Evolutionary conservation across 2,329 filamentous ascomycete genomes (phyloP), one percentile per base, ranked within the genome.

Genomic region (Fusarium nematophilum): DNA sequence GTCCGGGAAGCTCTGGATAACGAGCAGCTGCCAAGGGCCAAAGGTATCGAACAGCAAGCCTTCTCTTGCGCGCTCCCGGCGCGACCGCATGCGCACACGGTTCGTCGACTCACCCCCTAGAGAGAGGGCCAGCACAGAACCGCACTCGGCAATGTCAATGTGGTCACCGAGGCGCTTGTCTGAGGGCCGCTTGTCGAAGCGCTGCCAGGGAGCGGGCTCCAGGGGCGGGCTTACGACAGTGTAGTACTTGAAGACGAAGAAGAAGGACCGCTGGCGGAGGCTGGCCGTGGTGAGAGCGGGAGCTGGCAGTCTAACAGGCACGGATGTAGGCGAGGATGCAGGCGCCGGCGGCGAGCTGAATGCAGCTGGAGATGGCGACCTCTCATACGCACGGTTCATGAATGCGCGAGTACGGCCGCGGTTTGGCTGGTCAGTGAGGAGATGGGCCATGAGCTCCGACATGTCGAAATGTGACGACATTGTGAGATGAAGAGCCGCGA

Each of bases 191-290:
- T 76, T 78, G 61, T 87, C 85, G 30, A 81, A 81, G 15, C 78
- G 74, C 66, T 89, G 86, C 85, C 86, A 89, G 6, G 82, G 76
- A 65, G 86, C 83, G 0, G 86, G 86, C 26, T 79, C 76, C 33
- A 85, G 80, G 4, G 79, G 81, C 5, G 83, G 78, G 2, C 80
- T 82, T 10, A 88, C 80, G 6, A 87, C 78, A 5, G 86, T 88
- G 66, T 86, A 88, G 68, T 88, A 89, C 62, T 88, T 87, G 69
- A 89, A 87, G 34, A 80, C 83, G 68, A 89, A 88, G 61, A 87
- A 81, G 69, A 88, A 87, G 7, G 81, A 83, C 6, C 82, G 76
- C 62, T 85, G 85, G 10, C 80, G 81, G 7, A 82, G 73, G 5
- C 73, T 66, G 82, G 23, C 79, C 76, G 17, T 79, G 72, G n/a